Conservation (phyloP, 352 stramenopile species). For the Phytopythium mirpurense region DNA sequence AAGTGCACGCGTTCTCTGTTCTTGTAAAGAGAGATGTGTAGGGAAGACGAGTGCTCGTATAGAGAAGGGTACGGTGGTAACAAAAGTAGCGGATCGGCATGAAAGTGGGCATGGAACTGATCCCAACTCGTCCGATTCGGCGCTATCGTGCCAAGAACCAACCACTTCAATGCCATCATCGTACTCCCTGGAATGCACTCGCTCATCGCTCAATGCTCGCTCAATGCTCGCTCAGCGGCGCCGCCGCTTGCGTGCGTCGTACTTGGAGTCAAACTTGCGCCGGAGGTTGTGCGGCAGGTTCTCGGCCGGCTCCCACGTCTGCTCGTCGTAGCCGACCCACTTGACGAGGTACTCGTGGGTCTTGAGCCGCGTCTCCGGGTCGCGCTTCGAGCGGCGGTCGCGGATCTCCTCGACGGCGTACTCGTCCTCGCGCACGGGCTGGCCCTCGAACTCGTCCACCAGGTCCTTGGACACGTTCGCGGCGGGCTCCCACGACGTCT, state of each 20-base stretch:
- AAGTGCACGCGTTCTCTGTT: neutral
- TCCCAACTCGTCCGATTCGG: no score
- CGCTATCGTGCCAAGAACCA: no score
- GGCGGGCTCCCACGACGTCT: constrained; percentile 73
- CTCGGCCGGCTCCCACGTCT: constrained; percentile 71
- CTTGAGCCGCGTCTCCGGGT: constrained; percentile 62
- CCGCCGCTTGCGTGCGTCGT: constrained; percentile 42
- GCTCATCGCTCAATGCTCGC: no score
- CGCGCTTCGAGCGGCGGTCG: constrained; percentile 58
- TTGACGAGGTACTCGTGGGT: constrained; percentile 82
- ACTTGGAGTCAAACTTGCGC: constrained; percentile 77
- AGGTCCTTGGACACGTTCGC: constrained; percentile 75
- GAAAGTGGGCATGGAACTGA: no score
- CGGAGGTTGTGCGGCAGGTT: constrained; percentile 77
- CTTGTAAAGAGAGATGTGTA: constrained; percentile 7
- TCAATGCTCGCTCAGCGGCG: constrained; percentile 3
- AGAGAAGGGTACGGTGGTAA: no score
- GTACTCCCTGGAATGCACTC: no score
- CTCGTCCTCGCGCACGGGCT: constrained; percentile 68
- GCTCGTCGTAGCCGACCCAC: constrained; percentile 79
- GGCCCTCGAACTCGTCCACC: constrained; percentile 73
- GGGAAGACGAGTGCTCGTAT: no score
- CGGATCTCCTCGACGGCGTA: constrained; percentile 72
- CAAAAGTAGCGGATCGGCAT: no score
- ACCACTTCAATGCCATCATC: no score